phyloP scores from a whole-genome alignment of 805 yeast species.

The Candida ponderosae region DNA sequence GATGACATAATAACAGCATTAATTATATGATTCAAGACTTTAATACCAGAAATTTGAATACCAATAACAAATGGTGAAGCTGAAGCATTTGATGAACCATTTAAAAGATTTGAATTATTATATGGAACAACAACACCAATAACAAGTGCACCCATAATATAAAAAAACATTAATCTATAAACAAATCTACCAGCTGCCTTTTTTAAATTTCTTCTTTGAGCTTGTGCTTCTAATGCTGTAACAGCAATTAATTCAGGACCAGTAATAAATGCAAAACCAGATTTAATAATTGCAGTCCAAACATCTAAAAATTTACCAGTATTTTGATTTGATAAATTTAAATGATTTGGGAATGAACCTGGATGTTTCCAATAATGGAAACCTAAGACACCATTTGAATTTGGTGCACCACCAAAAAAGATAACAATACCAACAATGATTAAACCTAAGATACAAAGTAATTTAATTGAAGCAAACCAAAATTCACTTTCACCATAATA shows the following conservation, averaged over 20 bases:
- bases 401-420: conserved; percentile 63
- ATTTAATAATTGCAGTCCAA: conserved; percentile 54
- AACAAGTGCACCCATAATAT: conserved; percentile 54
- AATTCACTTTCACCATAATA: conserved; percentile 52
- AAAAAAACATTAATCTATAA: conserved; percentile 52
- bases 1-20: conserved; percentile 74
- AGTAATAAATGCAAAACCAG: conserved; percentile 58
- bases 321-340: conserved; percentile 38
- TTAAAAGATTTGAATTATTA: conserved; percentile 44
- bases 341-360: conserved; percentile 41
- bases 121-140: conserved; percentile 63
- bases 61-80: conserved; percentile 82
- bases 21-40: conserved; percentile 64
- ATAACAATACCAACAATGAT: conserved; percentile 49
- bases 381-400: conserved; percentile 43
- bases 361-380: conserved; percentile 61
- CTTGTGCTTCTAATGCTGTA: conserved; percentile 50
- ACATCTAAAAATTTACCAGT: conserved; percentile 60
- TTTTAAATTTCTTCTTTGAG: conserved; percentile 53
- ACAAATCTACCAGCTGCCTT: conserved; percentile 49
- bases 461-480: conserved; percentile 60
- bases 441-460: conserved; percentile 55
- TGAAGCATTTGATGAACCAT: conserved; percentile 52
- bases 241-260: conserved; percentile 56
- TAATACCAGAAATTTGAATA: conserved; percentile 56